These are phyloP conservation scores for Musa acuminata DNA, from an alignment of 176 grass and related monocot species.

Conservation along the genomic window DNA sequence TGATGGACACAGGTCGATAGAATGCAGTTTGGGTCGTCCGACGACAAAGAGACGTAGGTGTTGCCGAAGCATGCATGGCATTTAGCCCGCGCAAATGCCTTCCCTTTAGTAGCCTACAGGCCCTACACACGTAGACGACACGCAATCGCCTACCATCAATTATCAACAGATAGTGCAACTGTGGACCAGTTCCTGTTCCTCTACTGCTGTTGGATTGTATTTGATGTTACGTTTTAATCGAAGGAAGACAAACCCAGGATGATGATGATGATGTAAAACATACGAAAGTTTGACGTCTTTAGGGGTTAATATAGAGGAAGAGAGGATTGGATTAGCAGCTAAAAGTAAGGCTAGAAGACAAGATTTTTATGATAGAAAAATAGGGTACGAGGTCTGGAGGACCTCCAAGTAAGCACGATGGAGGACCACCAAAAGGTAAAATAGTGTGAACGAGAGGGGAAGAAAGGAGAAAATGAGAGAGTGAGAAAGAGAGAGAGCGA, in stretches of 20 bases:
- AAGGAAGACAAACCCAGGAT: neutral
- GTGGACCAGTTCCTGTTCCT: neutral
- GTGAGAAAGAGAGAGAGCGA: no score
- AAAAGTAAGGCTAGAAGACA: neutral
- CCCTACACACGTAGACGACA: neutral
- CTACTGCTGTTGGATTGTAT: neutral
- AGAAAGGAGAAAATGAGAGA: constrained; percentile 1
- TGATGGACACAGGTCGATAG: no score
- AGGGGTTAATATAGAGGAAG: no score
- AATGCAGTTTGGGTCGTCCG: neutral
- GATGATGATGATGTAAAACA: neutral
- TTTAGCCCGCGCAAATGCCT: neutral
- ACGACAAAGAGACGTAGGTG: neutral
- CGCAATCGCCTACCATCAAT: neutral
- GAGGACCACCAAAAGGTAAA: neutral
- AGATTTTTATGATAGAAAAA: neutral
- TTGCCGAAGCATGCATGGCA: neutral
- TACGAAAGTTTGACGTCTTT: neutral
- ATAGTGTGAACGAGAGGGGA: constrained; percentile 1
- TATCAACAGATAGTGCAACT: neutral
- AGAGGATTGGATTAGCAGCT: no score
- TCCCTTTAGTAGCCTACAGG: neutral
- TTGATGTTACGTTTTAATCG: neutral
- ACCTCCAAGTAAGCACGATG: neutral
- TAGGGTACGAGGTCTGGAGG: constrained; percentile 2